Base-by-base conservation (phyloP, 345 rosid species). In the Conringia planisiliqua region DNA sequence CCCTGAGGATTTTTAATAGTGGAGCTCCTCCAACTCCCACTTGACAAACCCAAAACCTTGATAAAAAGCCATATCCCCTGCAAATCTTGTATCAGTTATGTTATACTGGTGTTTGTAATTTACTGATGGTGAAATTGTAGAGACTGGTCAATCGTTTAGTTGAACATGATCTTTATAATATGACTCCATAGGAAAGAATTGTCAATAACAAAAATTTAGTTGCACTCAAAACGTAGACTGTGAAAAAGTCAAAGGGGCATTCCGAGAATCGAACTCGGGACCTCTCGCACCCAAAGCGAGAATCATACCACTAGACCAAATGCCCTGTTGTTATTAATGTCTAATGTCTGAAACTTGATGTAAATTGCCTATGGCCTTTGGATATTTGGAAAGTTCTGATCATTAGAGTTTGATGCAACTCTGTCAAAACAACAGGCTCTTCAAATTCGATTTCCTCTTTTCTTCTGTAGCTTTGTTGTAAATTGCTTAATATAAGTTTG, bases 251-350 rank as follows among this genome's bases (percentile, higher is more conserved):
- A 51, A 51, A 6, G 62, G 72, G 73, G 89, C 62, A 61, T 62
- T 67, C 74, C 79, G 74, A 68, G 74, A 75, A 68, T 75, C 57
- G 70, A 68, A 75, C 87, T 87, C 83, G 72, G 84, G 91, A 90
- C 86, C 86, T 86, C 88, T 93, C 82, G 83, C 92, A 85, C 90
- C 93, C 89, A 82, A 86, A 90, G 90, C 86, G 78, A 90, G 92
- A 87, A 89, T 85, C 91, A 85, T 87, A 83, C 74, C 88, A 87
- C 88, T 87, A 84, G 85, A 84, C 90, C 86, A 85, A 86, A 85
- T 86, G 86, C 88, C 89, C 72, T 32, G 35, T 64, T 51, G 30
- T 50, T 50, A 46, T 46, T 2, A 17, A 6, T n/a, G 18, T 6
- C 9, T n/a, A 6, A 3, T 46, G 51, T 44, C 22, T 46, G 10